A percentile compares a stretch with the other conserved stretches of the same genome.
Conservation (phyloP, 352 stramenopile genomes). For the Phytophthora pinifolia region DNA sequence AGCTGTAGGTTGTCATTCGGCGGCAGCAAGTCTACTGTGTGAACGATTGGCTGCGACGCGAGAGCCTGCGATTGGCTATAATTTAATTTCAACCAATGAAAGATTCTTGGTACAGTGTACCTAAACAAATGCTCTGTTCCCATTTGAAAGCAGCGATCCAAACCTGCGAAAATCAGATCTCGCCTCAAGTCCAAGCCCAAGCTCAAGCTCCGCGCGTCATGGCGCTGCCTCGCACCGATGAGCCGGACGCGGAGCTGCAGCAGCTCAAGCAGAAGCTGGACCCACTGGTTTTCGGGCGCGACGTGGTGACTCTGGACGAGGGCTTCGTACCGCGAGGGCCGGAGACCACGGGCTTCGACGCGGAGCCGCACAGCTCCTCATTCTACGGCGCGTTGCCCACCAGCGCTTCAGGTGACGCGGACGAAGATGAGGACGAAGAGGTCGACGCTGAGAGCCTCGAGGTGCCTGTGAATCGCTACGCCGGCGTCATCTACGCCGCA, state of each 20-base stretch:
- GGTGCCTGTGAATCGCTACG: constrained; percentile 64
- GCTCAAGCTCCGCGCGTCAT: constrained; percentile 4
- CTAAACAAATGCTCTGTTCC: too few relatives aligned
- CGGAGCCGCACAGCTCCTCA: constrained; percentile 36
- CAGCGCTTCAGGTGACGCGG: constrained; percentile 12
- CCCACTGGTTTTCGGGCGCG: constrained; percentile 49
- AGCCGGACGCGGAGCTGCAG: constrained; percentile 55
- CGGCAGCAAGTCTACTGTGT: too few relatives aligned
- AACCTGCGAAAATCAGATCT: constrained; percentile 26
- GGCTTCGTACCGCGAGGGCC: constrained; percentile 68
- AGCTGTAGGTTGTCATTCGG: too few relatives aligned
- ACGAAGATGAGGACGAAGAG: constrained; percentile 51
- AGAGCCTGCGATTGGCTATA: constrained; percentile 9
- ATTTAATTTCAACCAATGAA: neutral
- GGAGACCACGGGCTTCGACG: constrained; percentile 62
- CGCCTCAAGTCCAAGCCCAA: constrained; percentile 5
- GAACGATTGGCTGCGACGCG: constrained; percentile 10
- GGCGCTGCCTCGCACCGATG: constrained; percentile 31
- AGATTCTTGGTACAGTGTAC: too few relatives aligned
- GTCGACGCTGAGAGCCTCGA: constrained; percentile 47
- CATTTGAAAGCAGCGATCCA: too few relatives aligned
- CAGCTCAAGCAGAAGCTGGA: constrained; percentile 65
- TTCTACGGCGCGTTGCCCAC: constrained; percentile 33
- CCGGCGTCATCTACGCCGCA: constrained; percentile 81
- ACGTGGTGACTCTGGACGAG: constrained; percentile 56